These are phyloP conservation scores for Acanthochlamys bracteata DNA, from an alignment of 106 monocot genomes.

Conservation along the genomic window DNA sequence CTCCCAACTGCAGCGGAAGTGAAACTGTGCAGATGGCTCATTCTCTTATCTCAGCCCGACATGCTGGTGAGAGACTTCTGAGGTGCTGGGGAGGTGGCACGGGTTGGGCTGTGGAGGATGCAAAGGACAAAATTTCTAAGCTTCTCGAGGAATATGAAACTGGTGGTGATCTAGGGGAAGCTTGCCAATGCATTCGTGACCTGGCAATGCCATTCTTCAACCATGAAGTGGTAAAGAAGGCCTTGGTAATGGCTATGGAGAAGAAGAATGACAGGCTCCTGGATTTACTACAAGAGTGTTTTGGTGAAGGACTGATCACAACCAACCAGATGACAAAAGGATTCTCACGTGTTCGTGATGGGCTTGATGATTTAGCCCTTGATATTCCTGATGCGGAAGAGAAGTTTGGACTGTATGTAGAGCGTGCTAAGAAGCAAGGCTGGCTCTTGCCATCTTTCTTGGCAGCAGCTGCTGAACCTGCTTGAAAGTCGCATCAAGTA, in stretches of 20 bases:
- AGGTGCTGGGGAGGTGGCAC: constrained; percentile 91
- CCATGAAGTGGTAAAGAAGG: constrained; percentile 86
- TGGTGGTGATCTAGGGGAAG: constrained; percentile 68
- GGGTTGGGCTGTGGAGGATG: constrained; percentile 87
- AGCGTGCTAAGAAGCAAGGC: constrained; percentile 34
- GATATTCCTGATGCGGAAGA: constrained; percentile 65
- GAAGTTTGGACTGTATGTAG: constrained; percentile 42
- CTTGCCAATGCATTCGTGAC: constrained; percentile 76
- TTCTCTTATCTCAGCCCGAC: constrained; percentile 53
- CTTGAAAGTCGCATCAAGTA: no score
- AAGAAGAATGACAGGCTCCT: constrained; percentile 70
- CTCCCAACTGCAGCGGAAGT: constrained; percentile 37
- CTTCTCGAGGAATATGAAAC: constrained; percentile 73
- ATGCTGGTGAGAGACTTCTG: constrained; percentile 70
- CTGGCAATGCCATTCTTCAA: constrained; percentile 82
- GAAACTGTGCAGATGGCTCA: constrained; percentile 63
- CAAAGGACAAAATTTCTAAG: constrained; percentile 77
- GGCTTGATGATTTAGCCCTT: constrained; percentile 65
- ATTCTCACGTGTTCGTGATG: constrained; percentile 58
- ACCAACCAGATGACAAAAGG: constrained; percentile 79
- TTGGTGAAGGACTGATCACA: constrained; percentile 78
- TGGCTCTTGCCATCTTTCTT: constrained; percentile 58
- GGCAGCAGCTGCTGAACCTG: background rate
- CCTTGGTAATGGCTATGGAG: constrained; percentile 87
- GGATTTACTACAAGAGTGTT: constrained; percentile 56